These are phyloP conservation scores for Penicillium decumbens DNA, from an alignment of 2,329 filamentous ascomycete genomes.

Conservation along the genomic window DNA sequence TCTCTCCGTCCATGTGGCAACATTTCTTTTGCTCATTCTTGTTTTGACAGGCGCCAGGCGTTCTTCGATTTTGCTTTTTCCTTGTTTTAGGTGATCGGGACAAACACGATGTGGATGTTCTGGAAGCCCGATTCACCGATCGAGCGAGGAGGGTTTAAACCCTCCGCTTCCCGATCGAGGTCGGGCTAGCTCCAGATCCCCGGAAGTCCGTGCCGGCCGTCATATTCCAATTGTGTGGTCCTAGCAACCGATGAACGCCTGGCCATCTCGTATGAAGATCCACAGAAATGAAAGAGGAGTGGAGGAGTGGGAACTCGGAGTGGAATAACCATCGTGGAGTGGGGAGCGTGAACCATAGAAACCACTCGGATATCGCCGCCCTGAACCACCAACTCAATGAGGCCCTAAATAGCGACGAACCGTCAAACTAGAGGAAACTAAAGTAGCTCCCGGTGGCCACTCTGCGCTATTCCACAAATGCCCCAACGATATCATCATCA, in stretches of 20 bases:
- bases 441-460: neutral
- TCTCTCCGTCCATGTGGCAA: conserved; percentile 15
- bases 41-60: neutral
- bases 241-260: neutral
- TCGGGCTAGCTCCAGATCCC: neutral
- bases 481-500: neutral
- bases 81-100: neutral
- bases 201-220: neutral
- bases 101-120: neutral
- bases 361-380: neutral
- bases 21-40: neutral
- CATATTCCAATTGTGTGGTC: neutral
- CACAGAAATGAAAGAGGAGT: neutral
- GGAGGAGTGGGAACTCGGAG: neutral
- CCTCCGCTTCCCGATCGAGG: neutral
- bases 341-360: too few species aligned
- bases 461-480: neutral
- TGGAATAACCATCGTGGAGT: neutral
- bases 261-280: neutral
- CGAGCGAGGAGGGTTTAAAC: conserved; percentile 1
- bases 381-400: neutral
- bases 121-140: neutral
- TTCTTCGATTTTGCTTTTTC: neutral
- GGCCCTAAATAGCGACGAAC: neutral
- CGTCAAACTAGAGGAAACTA: neutral